Base-by-base conservation (phyloP, 1,139 yeast genomes). In the Scheffersomyces cryptocercus region DNA sequence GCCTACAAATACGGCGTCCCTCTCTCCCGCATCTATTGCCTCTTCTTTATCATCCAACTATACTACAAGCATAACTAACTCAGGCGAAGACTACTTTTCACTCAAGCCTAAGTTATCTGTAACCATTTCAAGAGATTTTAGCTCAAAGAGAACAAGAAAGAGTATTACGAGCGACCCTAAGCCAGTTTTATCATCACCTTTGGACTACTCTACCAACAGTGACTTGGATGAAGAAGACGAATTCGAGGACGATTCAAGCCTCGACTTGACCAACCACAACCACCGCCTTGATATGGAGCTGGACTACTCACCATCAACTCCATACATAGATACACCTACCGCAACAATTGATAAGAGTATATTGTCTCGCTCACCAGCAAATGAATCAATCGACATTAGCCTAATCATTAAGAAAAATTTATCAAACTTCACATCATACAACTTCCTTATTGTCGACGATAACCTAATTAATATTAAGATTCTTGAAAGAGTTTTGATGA, bases 361-460 rank as follows among this genome's bases (percentile, higher is more conserved):
- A 7, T 31, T 31, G 15, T 31, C 35, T 13, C 35, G 20, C 24
- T 31, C 35, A 1, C 35, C 35, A 31, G 35, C 20, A 9, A 14
- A 15, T 9, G 35, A 31, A 31, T 9, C 15, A 11, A 31, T 31
- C 24, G n/a, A 31, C 35, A 13, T 31, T 20, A 31, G 20, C n/a
- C 35, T 31, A 31, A 43, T 47, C 29, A 39, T 44, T 34, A 41
- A 45, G 33, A 44, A 43, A 28, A 46, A 44, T 15, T 28, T 29
- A 24, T 56, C 73, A 12, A 65, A 65, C 47, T 47, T 50, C 37
- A 46, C 48, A n/a, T 48, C 53, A 6, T 66, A 61, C 52, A 50
- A 49, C 16, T 73, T 74, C 44, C 54, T 74, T 33, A 55, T 72
- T 26, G 78, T 74, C 24, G 79, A 74, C 51, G 79, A 74, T 52